Percentiles rank a stretch among this genome's conserved stretches.
phyloP scores from a whole-genome alignment of 768 basidiomycete species.

The Trametes cubensis region DNA sequence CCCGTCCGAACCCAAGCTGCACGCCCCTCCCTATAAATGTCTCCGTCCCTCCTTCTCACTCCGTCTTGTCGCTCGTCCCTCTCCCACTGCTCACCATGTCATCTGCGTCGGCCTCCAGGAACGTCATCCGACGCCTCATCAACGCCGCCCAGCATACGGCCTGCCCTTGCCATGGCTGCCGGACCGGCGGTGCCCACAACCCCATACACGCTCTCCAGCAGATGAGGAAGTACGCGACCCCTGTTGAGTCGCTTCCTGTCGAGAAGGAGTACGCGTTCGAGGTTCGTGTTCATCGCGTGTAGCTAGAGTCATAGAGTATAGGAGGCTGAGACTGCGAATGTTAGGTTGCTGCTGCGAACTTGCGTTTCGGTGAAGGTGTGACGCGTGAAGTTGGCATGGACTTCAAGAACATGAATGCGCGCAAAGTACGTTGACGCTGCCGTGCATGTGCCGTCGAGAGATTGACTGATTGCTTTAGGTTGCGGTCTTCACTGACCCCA shows the following conservation, averaged over 20 bases:
- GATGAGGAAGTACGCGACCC: slow-evolving; percentile 75
- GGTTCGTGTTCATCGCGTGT: slow-evolving; percentile 37
- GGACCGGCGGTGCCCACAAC: slow-evolving; percentile 46
- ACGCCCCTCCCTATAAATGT: slow-evolving; percentile 24
- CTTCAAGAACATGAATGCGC: slow-evolving; percentile 89
- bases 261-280: slow-evolving; percentile 95
- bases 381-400: slow-evolving; percentile 93
- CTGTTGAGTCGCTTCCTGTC: slow-evolving; percentile 54
- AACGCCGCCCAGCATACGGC: slow-evolving; percentile 69
- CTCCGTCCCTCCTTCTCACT: neutral
- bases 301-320: neutral
- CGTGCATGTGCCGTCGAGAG: neutral
- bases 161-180: slow-evolving; percentile 81
- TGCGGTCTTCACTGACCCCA: slow-evolving; percentile 91
- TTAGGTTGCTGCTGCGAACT: slow-evolving; percentile 83
- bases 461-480: slow-evolving; percentile 53
- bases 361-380: slow-evolving; percentile 89
- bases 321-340: neutral
- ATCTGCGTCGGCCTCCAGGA: slow-evolving; percentile 49
- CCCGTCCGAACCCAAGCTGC: slow-evolving; percentile 6
- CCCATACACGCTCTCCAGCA: slow-evolving; percentile 54
- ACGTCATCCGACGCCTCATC: slow-evolving; percentile 72
- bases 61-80: slow-evolving; percentile 12
- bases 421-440: slow-evolving; percentile 56
- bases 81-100: slow-evolving; percentile 29